Evolutionary conservation across 345 rosid species (phyloP).

Genomic region (Hibiscus mutabilis): DNA sequence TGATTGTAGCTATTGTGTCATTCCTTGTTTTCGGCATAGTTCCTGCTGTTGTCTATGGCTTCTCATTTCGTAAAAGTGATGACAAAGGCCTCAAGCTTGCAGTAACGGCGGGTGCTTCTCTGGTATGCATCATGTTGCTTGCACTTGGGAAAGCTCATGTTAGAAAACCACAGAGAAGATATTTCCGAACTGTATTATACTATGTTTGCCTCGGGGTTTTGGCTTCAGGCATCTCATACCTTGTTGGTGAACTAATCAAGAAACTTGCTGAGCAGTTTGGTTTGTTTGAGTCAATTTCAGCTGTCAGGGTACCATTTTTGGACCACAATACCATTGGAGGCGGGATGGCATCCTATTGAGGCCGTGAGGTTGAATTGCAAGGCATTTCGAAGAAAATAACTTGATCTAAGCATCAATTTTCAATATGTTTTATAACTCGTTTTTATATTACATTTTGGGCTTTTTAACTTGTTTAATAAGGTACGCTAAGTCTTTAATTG

Average conservation of each 20-base stretch:
- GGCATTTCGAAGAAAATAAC: neutral
- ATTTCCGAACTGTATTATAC: conserved; percentile 36
- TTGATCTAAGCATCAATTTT: no score
- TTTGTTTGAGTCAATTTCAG: conserved; percentile 28
- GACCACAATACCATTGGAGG: conserved; percentile 20
- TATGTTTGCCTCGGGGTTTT: conserved; percentile 34
- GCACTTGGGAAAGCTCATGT: conserved; percentile 59
- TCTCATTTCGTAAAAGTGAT: conserved; percentile 45
- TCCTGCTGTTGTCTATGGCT: conserved; percentile 54
- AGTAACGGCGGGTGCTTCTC: conserved; percentile 47
- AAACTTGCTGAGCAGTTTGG: conserved; percentile 47
- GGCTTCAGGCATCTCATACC: conserved; percentile 58
- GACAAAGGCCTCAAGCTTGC: conserved; percentile 50
- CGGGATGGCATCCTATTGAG: conserved; percentile 25
- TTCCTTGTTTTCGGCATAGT: conserved; percentile 46
- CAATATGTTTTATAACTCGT: no score
- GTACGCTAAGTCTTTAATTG: no score
- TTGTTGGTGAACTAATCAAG: conserved; percentile 44
- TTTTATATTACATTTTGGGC: no score
- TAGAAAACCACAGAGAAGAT: conserved; percentile 27
- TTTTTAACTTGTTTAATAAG: no score
- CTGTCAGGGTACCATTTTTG: conserved; percentile 11
- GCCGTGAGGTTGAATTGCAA: neutral
- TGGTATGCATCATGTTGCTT: conserved; percentile 50
- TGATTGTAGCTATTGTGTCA: conserved; percentile 41